Evolutionary conservation across 371 early-diverging fungal species (phyloP).

Genomic region (Mucor velutinosus): DNA sequence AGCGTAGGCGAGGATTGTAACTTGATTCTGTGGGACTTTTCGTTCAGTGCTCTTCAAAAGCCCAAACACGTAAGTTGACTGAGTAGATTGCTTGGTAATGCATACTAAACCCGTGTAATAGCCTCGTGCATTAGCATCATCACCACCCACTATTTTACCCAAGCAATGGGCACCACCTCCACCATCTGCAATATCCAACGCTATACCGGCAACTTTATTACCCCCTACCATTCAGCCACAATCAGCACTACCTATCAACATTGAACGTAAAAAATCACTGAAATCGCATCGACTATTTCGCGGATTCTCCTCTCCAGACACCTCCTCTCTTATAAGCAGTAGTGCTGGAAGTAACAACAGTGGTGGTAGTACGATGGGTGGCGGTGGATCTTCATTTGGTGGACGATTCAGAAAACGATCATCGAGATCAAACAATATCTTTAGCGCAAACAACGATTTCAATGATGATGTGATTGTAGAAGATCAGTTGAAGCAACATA

Average conservation of each 20-base stretch:
- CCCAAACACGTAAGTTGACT: constrained; percentile 62
- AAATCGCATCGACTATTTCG: constrained; percentile 20
- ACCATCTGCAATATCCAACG: neutral
- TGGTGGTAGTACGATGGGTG: neutral
- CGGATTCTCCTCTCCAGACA: constrained; percentile 20
- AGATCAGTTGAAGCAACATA: constrained; percentile 8
- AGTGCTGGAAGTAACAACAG: neutral
- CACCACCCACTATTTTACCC: neutral
- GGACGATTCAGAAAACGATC: constrained; percentile 17
- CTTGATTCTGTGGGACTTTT: constrained; percentile 95
- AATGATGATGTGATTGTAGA: constrained; percentile 9
- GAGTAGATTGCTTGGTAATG: neutral
- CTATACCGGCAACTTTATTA: neutral
- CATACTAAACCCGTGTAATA: neutral
- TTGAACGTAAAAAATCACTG: constrained; percentile 28
- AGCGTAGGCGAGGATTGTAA: constrained; percentile 92
- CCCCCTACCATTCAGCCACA: neutral
- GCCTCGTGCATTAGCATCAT: constrained; percentile 3
- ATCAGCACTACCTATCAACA: neutral
- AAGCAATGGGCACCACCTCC: constrained; percentile 4
- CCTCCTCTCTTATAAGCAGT: neutral
- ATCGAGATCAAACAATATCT: constrained; percentile 6
- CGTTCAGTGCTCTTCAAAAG: constrained; percentile 75
- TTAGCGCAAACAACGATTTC: neutral
- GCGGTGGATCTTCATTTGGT: constrained; percentile 1